phyloP scores from a whole-genome alignment of 1,284 basidiomycete species.

The Heterobasidion occidentale region DNA sequence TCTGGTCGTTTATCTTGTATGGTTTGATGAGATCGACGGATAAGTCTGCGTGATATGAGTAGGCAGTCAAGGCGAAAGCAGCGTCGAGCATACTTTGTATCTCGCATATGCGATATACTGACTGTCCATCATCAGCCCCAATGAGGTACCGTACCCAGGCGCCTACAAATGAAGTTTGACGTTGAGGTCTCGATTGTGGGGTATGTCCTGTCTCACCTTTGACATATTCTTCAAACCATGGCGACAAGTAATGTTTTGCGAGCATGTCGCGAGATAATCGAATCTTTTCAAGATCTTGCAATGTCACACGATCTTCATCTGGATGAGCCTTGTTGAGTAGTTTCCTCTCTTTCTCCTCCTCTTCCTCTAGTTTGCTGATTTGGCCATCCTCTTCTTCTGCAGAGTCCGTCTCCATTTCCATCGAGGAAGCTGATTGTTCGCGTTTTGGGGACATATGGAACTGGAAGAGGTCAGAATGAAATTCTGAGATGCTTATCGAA shows the following conservation, averaged over 20 bases:
- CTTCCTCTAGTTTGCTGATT: slow-evolving; percentile 59
- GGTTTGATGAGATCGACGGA: slow-evolving; percentile 45
- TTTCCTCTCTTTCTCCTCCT: slow-evolving; percentile 58
- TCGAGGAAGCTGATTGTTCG: slow-evolving; percentile 64
- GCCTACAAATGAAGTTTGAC: slow-evolving; percentile 33
- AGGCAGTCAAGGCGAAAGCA: background rate
- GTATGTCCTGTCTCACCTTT: slow-evolving; percentile 43
- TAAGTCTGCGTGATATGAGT: slow-evolving; percentile 31
- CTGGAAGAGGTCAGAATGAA: slow-evolving; percentile 22
- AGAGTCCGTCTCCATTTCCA: slow-evolving; percentile 75
- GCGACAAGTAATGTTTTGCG: slow-evolving; percentile 55
- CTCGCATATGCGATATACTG: slow-evolving; percentile 82
- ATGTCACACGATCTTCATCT: slow-evolving; percentile 41
- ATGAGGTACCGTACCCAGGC: slow-evolving; percentile 78
- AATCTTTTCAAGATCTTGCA: slow-evolving; percentile 50
- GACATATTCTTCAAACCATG: slow-evolving; percentile 75
- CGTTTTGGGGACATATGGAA: slow-evolving; percentile 49
- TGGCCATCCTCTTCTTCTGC: slow-evolving; percentile 68
- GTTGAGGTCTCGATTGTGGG: slow-evolving; percentile 1
- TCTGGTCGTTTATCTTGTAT: slow-evolving; percentile 69
- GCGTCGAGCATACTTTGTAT: slow-evolving; percentile 48
- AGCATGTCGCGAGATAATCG: slow-evolving; percentile 58
- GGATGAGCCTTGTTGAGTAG: slow-evolving; percentile 36
- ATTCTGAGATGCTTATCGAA: background rate
- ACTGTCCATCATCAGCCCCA: slow-evolving; percentile 42